These are phyloP conservation scores for Galerina sulciceps DNA, from an alignment of 768 basidiomycete species.

Conservation along the genomic window DNA sequence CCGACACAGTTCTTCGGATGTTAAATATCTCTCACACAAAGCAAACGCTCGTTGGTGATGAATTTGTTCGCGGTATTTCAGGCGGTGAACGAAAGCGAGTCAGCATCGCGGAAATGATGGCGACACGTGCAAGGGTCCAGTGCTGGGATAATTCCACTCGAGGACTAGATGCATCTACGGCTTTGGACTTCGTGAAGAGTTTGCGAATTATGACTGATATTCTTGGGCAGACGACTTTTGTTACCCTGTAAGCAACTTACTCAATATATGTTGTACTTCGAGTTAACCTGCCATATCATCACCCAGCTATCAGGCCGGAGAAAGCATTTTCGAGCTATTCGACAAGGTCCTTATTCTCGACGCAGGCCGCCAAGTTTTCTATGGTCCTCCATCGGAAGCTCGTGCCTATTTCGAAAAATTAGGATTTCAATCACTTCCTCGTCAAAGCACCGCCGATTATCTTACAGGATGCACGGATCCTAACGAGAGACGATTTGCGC, in stretches of 20 bases:
- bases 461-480: conserved; percentile 84
- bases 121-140: conserved; percentile 78
- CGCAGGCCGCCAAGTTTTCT: conserved; percentile 82
- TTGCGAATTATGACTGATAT: conserved; percentile 84
- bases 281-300: background rate
- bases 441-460: conserved; percentile 87
- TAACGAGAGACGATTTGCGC: conserved; percentile 81
- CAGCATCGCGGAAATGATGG: conserved; percentile 87
- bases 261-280: background rate
- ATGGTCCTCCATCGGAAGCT: conserved; percentile 74
- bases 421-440: conserved; percentile 75
- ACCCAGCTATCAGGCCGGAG: conserved; percentile 78
- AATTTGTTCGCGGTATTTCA: conserved; percentile 81
- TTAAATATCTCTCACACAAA: conserved; percentile 84
- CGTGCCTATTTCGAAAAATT: conserved; percentile 77
- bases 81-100: conserved; percentile 83
- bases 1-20: conserved; percentile 71
- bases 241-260: conserved; percentile 58
- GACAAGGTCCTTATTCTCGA: conserved; percentile 89
- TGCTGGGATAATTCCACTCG: conserved; percentile 87
- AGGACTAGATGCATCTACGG: conserved; percentile 85
- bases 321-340: conserved; percentile 76
- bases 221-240: conserved; percentile 79
- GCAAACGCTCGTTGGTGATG: conserved; percentile 83
- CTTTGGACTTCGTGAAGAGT: conserved; percentile 82